Base-by-base conservation (phyloP, 1,284 basidiomycete species). In the Wolfiporia cocos region DNA sequence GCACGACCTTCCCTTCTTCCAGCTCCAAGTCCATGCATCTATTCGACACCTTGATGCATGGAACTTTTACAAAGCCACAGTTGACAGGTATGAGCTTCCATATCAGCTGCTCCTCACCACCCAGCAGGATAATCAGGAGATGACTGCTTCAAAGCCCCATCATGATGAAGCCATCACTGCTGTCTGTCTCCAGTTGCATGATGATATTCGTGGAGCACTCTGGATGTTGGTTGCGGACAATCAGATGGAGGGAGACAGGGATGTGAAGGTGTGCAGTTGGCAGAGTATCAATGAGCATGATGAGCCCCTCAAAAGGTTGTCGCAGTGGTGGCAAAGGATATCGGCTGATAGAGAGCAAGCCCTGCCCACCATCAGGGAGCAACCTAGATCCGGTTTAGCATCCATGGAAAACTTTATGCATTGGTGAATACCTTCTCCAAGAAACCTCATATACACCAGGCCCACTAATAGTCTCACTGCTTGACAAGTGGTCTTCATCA, bases 381-480 rank as follows among this genome's bases (percentile, higher is more conserved):
- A 74, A 59, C 56, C 76, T 80, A 24, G 28, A n/a, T 12, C n/a
- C n/a, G n/a, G n/a, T n/a, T n/a, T n/a, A n/a, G n/a, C n/a, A n/a
- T n/a, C n/a, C n/a, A n/a, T n/a, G n/a, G n/a, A n/a, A n/a, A n/a
- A n/a, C n/a, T n/a, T n/a, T n/a, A n/a, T n/a, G n/a, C n/a, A n/a
- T n/a, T n/a, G n/a, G n/a, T n/a, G 17, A n/a, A 37, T 52, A 81
- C 87, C 84, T 77, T 62, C 73, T 67, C 88, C 88, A 92, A 5
- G 56, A 62, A 20, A 90, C 57, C 29, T 72, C 65, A 51, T 85
- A 83, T 42, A 66, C 65, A 1, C 80, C 86, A 0, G 77, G 76
- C 11, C 70, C 69, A 6, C 64, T 55, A 39, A 77, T 63, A 5
- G 56, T 50, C 7, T 63, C 59, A 12, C 63, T 57, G 9, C 59